Evolutionary conservation across 2,329 filamentous ascomycete species (phyloP).

Genomic region (Trichoderma hamatum): DNA sequence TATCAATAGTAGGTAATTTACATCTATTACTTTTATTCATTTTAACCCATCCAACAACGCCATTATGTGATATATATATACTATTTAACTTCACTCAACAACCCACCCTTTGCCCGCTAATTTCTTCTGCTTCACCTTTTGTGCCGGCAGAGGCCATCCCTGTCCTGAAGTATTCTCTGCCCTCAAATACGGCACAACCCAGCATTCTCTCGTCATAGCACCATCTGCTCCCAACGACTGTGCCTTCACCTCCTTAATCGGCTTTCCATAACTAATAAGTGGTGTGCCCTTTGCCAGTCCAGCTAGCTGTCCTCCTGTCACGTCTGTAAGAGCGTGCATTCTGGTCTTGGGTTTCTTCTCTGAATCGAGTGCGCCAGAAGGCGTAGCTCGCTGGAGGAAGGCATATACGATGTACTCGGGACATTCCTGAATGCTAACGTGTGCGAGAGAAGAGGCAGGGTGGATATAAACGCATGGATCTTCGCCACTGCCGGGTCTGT

Average conservation of each 20-base stretch:
- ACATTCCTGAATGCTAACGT: constrained; percentile 69
- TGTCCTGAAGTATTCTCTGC: constrained; percentile 67
- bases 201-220: constrained; percentile 67
- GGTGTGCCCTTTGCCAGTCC: constrained; percentile 83
- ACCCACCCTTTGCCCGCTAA: constrained; percentile 75
- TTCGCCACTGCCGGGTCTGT: constrained; percentile 45
- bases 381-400: constrained; percentile 72
- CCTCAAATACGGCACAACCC: constrained; percentile 77
- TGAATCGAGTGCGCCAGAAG: constrained; percentile 49
- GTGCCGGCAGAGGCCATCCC: constrained; percentile 85
- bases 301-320: constrained; percentile 75
- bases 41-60: constrained; percentile 16
- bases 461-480: constrained; percentile 83
- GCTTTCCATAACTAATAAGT: constrained; percentile 82
- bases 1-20: constrained; percentile 3
- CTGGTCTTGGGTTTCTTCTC: constrained; percentile 71
- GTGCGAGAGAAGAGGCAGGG: constrained; percentile 77
- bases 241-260: constrained; percentile 75
- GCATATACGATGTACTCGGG: constrained; percentile 88
- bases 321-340: constrained; percentile 84
- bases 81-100: constrained; percentile 51
- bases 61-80: neutral
- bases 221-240: constrained; percentile 42
- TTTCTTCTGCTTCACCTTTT: constrained; percentile 80
- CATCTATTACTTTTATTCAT: neutral